Evolutionary conservation across 352 stramenopile genomes (phyloP).

Genomic region (Phytopythium chamaehyphon): DNA sequence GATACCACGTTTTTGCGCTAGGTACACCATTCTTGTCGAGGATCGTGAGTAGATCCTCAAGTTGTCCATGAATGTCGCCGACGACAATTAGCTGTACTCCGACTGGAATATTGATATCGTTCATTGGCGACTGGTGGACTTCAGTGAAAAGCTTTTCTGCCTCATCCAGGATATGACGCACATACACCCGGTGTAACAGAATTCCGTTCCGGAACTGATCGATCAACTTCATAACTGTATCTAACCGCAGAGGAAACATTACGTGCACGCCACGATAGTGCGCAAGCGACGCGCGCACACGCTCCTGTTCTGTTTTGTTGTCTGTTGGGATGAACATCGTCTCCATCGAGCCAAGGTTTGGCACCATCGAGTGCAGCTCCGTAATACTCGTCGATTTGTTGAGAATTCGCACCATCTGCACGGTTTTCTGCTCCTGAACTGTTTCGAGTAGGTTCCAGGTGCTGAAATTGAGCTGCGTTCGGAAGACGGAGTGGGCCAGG

Average conservation of each 20-base stretch:
- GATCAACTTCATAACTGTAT: constrained; percentile 78
- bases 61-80: constrained; percentile 91
- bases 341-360: constrained; percentile 62
- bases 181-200: constrained; percentile 68
- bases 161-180: constrained; percentile 73
- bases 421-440: constrained; percentile 77
- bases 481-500: constrained; percentile 70
- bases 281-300: constrained; percentile 52
- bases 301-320: constrained; percentile 50
- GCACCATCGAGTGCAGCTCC: constrained; percentile 76
- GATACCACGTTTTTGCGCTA: constrained; percentile 84
- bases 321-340: constrained; percentile 42
- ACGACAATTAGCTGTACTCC: constrained; percentile 90
- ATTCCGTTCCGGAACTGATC: constrained; percentile 86
- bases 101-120: constrained; percentile 63
- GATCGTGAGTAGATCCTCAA: constrained; percentile 93
- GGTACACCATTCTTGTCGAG: constrained; percentile 91
- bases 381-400: constrained; percentile 82
- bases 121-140: constrained; percentile 59
- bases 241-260: constrained; percentile 61
- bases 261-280: constrained; percentile 76
- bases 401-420: constrained; percentile 83
- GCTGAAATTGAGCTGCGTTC: constrained; percentile 81
- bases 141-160: constrained; percentile 46
- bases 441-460: constrained; percentile 83